phyloP scores from a whole-genome alignment of 176 grass and related monocot species.

The Eragrostis nindensis region DNA sequence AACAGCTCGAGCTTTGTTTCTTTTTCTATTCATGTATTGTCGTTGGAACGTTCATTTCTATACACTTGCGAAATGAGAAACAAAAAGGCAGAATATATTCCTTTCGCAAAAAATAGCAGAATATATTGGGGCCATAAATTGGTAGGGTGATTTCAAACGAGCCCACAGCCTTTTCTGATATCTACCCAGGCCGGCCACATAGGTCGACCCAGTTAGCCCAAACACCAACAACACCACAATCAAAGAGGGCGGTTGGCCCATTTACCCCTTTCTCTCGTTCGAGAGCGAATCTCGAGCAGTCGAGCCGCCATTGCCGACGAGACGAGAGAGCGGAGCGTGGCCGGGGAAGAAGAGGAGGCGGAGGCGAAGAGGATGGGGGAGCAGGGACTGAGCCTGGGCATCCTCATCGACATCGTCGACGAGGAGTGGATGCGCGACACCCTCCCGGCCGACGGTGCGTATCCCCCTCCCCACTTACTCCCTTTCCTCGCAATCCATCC shows the following conservation, averaged over 20 bases:
- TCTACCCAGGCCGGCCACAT: too few relatives aligned
- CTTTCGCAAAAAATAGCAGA: too few relatives aligned
- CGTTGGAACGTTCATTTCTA: neutral
- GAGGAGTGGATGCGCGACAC: slow-evolving; percentile 96
- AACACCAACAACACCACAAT: neutral
- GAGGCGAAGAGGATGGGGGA: slow-evolving; percentile 59
- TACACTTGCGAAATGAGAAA: too few relatives aligned
- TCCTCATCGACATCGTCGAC: slow-evolving; percentile 89
- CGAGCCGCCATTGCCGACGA: neutral
- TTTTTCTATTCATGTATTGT: too few relatives aligned
- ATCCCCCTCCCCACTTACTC: neutral
- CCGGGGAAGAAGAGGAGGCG: slow-evolving; percentile 12
- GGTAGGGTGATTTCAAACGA: too few relatives aligned
- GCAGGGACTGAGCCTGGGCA: slow-evolving; percentile 68
- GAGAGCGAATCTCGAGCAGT: neutral
- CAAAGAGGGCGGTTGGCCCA: neutral
- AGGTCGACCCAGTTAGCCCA: too few relatives aligned
- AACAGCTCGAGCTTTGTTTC: neutral
- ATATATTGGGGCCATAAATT: too few relatives aligned
- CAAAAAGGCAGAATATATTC: too few relatives aligned
- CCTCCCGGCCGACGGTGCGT: slow-evolving; percentile 76
- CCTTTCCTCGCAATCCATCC: neutral
- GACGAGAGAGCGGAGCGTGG: neutral
- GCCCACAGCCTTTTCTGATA: too few relatives aligned
- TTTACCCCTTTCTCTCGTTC: neutral